Evolutionary conservation across 1,284 basidiomycete species (phyloP).

Genomic region (Rhodotorula mucilaginosa): DNA sequence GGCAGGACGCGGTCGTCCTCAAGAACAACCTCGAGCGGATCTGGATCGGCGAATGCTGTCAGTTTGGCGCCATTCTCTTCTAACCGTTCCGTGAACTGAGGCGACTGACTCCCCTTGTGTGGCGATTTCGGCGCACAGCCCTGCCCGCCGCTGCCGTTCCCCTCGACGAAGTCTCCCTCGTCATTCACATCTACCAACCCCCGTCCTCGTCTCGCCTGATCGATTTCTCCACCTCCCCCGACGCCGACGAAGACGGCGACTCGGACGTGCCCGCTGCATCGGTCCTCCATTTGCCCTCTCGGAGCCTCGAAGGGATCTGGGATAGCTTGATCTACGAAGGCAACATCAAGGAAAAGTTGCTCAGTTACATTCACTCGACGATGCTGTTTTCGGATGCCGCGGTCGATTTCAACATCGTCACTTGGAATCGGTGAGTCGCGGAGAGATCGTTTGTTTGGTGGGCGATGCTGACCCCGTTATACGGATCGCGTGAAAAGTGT

Average conservation of each 20-base stretch:
- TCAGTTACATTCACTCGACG: constrained; percentile 87
- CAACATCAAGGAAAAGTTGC: constrained; percentile 79
- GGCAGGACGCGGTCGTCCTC: constrained; percentile 70
- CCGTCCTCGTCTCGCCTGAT: constrained; percentile 67
- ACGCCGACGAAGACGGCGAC: constrained; percentile 59
- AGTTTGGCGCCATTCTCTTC: constrained; percentile 41
- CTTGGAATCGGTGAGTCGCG: constrained; percentile 74
- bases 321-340: constrained; percentile 79
- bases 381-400: constrained; percentile 81
- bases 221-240: constrained; percentile 60
- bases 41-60: constrained; percentile 64
- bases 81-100: neutral
- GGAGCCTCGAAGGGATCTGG: constrained; percentile 79
- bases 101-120: neutral
- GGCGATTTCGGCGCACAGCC: constrained; percentile 1
- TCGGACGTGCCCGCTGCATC: constrained; percentile 54
- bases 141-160: constrained; percentile 29
- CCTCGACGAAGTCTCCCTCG: constrained; percentile 58
- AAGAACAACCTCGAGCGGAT: constrained; percentile 72
- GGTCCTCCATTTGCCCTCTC: constrained; percentile 30
- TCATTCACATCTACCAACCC: constrained; percentile 85
- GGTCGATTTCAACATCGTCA: constrained; percentile 86
- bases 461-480: neutral
- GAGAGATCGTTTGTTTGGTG: neutral
- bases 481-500: constrained; percentile 53